Conservation (phyloP, 2,329 filamentous ascomycete genomes). For the Xylariaceae sp. region DNA sequence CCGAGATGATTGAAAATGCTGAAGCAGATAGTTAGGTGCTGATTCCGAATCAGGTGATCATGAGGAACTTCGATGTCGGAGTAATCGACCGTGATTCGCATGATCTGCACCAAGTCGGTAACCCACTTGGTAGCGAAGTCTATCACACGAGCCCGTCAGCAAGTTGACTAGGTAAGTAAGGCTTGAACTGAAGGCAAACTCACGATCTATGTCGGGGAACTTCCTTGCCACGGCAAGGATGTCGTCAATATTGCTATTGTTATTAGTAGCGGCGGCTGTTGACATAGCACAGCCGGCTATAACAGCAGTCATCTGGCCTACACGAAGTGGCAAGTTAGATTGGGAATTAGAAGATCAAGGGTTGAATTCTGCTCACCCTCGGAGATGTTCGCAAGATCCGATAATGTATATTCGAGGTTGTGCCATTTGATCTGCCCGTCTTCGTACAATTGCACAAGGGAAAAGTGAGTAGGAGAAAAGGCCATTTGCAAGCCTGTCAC, state of each 20-base stretch:
- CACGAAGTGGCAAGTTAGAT: not conserved
- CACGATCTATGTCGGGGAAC: conserved; percentile 36
- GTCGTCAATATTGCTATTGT: conserved; percentile 59
- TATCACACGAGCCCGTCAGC: conserved; percentile 27
- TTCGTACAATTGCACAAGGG: conserved; percentile 53
- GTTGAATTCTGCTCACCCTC: conserved; percentile 39
- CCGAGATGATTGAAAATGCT: conserved; percentile 76
- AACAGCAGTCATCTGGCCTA: conserved; percentile 52
- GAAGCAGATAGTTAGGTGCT: conserved; percentile 67
- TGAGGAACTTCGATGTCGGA: conserved; percentile 63
- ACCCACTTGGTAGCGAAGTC: conserved; percentile 59
- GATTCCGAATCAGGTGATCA: conserved; percentile 68
- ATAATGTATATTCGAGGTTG: conserved; percentile 45
- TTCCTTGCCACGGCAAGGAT: conserved; percentile 63
- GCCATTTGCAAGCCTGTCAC: conserved; percentile 51
- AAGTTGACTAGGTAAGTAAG: not conserved
- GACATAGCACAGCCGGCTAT: conserved; percentile 57
- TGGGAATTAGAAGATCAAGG: not conserved
- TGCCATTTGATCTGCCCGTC: conserved; percentile 57
- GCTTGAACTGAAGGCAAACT: conserved; percentile 14
- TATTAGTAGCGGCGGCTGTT: conserved; percentile 41
- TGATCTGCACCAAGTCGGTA: conserved; percentile 60
- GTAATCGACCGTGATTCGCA: conserved; percentile 75
- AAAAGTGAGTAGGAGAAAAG: conserved; percentile 56
- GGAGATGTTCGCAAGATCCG: conserved; percentile 45